Evolutionary conservation across 768 basidiomycete genomes (phyloP), one percentile per base, ranked within the genome.

Genomic region (Amanita muscaria): DNA sequence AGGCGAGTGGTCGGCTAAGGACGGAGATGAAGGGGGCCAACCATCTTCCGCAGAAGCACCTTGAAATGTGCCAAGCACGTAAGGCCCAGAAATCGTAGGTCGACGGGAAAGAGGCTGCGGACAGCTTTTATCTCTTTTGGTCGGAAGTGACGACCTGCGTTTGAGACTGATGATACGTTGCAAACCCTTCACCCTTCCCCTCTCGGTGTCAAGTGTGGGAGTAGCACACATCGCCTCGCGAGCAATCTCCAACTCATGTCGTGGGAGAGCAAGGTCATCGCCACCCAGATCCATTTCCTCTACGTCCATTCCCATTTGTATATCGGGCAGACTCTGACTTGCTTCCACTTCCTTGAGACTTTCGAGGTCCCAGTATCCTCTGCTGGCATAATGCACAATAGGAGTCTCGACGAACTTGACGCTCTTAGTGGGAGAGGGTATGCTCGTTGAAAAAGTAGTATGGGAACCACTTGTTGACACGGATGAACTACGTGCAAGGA

Each of bases 351-450:
- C 49, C 30, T 50, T 51, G 29, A 42, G 36, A 31, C 45, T 24
- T 19, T 57, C 51, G 8, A 53, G 14, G 29, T 60, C 57, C 57
- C 62, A 61, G 47, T 61, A 59, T 15, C 57, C 62, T 34, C 54
- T 50, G 33, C 53, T 61, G 18, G 62, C 53, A 48, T 79, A 79
- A 54, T 80, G 73, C 7, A 83, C 67, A 2, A 72, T 80, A 12
- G 82, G 81, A 42, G 68, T 65, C 46, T 82, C 80, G 22, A 78
- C 77, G 49, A 85, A 86, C 51, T 81, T 86, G 40, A 86, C 83
- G 25, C 78, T 81, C 42, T 77, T 77, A 51, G 58, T 64, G 5
- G 61, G 54, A 29, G 62, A 35, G n/a, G 12, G 23, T 19, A 42
- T 49, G 39, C 29, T 35, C 4, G 46, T 23, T 15, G 37, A 12